Percentiles rank a stretch among this genome's conserved stretches.
Conservation (phyloP, 148 eudicot genomes). For the Drosera capensis region DNA sequence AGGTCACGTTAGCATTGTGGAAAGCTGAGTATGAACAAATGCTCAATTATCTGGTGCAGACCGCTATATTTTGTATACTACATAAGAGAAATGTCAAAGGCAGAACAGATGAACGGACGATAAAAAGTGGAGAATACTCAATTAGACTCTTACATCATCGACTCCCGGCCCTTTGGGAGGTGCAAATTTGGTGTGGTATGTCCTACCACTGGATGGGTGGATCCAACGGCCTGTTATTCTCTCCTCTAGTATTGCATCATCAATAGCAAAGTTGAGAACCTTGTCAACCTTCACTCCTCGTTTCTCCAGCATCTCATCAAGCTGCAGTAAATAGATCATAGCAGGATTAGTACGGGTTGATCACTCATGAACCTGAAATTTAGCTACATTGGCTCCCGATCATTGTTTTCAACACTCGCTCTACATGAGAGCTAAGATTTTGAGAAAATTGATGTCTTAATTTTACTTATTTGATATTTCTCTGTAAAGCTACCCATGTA, state of each 20-base stretch:
- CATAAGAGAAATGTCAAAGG: neutral
- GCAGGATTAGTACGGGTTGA: neutral
- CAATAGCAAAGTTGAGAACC: slow-evolving; percentile 87
- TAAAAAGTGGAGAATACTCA: neutral
- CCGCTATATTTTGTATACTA: too few relatives aligned
- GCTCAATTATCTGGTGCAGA: too few relatives aligned
- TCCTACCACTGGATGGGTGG: slow-evolving; percentile 84
- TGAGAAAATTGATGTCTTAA: too few relatives aligned
- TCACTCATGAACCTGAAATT: neutral
- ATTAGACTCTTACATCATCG: slow-evolving; percentile 65
- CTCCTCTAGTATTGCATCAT: slow-evolving; percentile 86
- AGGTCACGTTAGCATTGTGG: too few relatives aligned
- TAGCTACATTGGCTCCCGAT: too few relatives aligned
- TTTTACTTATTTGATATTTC: too few relatives aligned
- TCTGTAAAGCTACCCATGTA: too few relatives aligned
- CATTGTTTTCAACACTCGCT: too few relatives aligned
- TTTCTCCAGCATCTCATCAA: slow-evolving; percentile 87
- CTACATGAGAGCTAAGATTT: neutral
- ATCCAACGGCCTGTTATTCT: slow-evolving; percentile 97
- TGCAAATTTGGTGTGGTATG: slow-evolving; percentile 87
- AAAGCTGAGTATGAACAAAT: too few relatives aligned
- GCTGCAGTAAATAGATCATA: slow-evolving; percentile 25
- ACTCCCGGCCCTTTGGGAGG: slow-evolving; percentile 78
- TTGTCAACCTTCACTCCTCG: slow-evolving; percentile 71
- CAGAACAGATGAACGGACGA: neutral